Evolutionary conservation across 768 basidiomycete species (phyloP).

Genomic region (Daedaleopsis sinensis): DNA sequence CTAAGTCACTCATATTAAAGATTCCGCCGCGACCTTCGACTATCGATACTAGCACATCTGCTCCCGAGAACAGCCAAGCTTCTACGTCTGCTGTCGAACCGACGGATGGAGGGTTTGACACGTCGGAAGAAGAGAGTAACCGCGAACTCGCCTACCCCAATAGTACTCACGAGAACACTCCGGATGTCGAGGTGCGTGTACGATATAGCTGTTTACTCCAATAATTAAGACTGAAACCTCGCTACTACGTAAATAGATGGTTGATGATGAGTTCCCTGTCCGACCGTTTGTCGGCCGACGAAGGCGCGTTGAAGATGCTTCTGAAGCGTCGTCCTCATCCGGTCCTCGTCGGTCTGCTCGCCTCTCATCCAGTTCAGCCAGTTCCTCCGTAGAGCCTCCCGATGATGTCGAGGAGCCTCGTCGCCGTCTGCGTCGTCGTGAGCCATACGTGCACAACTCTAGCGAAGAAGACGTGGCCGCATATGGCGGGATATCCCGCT

Average conservation of each 20-base stretch:
- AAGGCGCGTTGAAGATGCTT: constrained; percentile 5
- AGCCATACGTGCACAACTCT: constrained; percentile 3
- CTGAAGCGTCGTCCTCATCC: constrained; percentile 7
- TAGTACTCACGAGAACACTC: constrained; percentile 3
- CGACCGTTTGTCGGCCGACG: neutral
- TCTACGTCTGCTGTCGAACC: no score
- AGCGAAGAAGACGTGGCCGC: constrained; percentile 9
- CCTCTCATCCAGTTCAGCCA: constrained; percentile 12
- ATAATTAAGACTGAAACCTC: neutral
- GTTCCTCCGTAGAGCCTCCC: constrained; percentile 19
- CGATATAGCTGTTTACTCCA: neutral
- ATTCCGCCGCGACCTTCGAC: neutral
- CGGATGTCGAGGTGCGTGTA: constrained; percentile 14
- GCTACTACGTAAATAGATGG: neutral
- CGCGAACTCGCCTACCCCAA: constrained; percentile 10
- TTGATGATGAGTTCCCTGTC: neutral
- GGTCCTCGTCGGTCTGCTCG: constrained; percentile 19
- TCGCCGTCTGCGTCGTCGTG: constrained; percentile 1
- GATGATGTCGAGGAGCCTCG: constrained; percentile 1
- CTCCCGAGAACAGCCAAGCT: no score
- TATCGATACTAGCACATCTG: neutral
- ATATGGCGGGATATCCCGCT: constrained; percentile 4
- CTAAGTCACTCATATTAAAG: neutral
- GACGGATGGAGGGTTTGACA: neutral
- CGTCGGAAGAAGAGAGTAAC: constrained; percentile 9